phyloP scores from a whole-genome alignment of 2,329 filamentous ascomycete species.

The Byssoonygena ceratinophila region DNA sequence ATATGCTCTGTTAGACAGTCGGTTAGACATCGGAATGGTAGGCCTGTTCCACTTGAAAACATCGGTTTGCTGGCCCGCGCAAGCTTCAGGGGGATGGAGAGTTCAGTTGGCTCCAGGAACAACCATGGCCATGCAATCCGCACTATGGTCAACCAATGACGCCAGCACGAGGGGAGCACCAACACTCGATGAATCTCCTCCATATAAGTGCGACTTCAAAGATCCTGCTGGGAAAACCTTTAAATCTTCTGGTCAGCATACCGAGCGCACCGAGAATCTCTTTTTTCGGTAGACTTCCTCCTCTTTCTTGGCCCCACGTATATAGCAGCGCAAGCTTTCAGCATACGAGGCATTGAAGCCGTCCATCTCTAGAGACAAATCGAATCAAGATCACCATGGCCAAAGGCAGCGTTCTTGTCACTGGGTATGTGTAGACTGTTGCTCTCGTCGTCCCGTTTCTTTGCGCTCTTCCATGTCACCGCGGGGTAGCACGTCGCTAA shows the following conservation, averaged over 20 bases:
- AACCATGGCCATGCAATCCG: not conserved
- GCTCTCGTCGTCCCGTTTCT: conserved; percentile 1
- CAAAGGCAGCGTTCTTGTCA: conserved; percentile 79
- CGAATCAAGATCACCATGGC: conserved; percentile 47
- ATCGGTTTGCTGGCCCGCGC: too few species aligned
- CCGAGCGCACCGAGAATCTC: not conserved
- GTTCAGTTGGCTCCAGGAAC: not conserved
- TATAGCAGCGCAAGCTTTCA: not conserved
- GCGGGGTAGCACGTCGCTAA: conserved; percentile 16
- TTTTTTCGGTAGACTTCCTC: not conserved
- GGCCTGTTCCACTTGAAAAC: too few species aligned
- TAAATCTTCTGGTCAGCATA: not conserved
- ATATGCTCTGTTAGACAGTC: too few species aligned
- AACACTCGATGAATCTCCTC: too few species aligned
- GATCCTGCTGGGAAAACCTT: too few species aligned
- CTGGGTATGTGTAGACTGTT: conserved; percentile 55
- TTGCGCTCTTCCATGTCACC: conserved; percentile 15
- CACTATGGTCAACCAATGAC: not conserved
- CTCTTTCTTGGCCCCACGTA: not conserved
- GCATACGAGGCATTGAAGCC: not conserved
- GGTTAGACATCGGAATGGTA: too few species aligned
- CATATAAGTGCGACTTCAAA: too few species aligned
- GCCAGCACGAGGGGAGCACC: not conserved
- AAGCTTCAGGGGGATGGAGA: not conserved
- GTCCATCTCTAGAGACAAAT: not conserved